Conservation (phyloP, 768 basidiomycete genomes). For the Amanita rimosa region DNA sequence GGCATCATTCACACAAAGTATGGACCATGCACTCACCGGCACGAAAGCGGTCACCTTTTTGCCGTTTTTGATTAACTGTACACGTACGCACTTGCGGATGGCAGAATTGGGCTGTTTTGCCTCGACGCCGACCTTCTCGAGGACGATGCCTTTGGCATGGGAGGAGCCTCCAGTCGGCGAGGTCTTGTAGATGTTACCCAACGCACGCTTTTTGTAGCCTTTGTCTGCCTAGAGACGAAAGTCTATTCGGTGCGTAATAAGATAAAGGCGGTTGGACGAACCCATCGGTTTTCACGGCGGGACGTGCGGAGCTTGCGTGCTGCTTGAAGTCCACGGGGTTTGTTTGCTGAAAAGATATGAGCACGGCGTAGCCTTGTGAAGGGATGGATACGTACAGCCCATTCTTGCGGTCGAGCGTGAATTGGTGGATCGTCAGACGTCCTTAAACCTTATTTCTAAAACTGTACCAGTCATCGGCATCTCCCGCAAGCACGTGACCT, state of each 20-base stretch:
- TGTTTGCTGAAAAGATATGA: conserved; percentile 58
- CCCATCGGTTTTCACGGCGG: conserved; percentile 97
- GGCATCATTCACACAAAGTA: conserved; percentile 1
- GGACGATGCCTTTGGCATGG: conserved; percentile 99
- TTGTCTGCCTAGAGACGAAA: conserved; percentile 73
- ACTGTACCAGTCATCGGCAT: conserved; percentile 22
- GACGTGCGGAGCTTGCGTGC: conserved; percentile 95
- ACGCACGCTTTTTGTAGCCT: conserved; percentile 97
- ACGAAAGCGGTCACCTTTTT: conserved; percentile 99
- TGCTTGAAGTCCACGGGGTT: conserved; percentile 98
- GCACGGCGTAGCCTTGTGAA: conserved; percentile 7
- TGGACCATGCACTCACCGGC: conserved; percentile 49
- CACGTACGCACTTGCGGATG: conserved; percentile 99
- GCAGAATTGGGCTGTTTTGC: conserved; percentile 99
- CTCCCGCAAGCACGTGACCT: not conserved
- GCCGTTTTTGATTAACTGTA: conserved; percentile 99
- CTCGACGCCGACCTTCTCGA: conserved; percentile 99
- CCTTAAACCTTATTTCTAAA: conserved; percentile 35
- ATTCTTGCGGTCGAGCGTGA: conserved; percentile 56
- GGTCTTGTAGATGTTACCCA: conserved; percentile 99
- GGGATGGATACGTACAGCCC: conserved; percentile 60
- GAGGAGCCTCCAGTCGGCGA: conserved; percentile 99
- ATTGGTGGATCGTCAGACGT: conserved; percentile 16
- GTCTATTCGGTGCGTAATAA: conserved; percentile 8
- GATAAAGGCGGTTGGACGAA: conserved; percentile 16